phyloP scores from a whole-genome alignment of 176 grass and related monocot species.

The Poa pratensis region DNA sequence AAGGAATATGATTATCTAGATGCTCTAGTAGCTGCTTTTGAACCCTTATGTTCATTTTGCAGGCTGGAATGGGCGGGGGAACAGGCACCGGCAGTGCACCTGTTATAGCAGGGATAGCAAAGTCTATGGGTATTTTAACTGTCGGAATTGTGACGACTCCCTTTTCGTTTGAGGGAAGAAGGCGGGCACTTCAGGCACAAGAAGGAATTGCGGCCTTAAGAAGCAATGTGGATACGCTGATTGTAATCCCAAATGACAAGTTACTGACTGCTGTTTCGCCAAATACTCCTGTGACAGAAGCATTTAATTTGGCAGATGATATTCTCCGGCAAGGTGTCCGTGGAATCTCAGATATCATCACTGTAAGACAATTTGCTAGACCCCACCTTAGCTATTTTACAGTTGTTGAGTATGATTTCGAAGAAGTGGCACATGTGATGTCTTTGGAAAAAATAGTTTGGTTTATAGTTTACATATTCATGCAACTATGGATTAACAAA shows the following conservation, averaged over 20 bases:
- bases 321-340: slow-evolving; percentile 82
- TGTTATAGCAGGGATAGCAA: slow-evolving; percentile 74
- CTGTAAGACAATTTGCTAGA: slow-evolving; percentile 43
- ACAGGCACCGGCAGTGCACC: slow-evolving; percentile 84
- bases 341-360: slow-evolving; percentile 92
- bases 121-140: slow-evolving; percentile 87
- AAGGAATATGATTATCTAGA: neutral
- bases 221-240: slow-evolving; percentile 88
- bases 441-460: neutral
- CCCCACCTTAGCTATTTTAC: neutral
- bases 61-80: slow-evolving; percentile 92
- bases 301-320: slow-evolving; percentile 91
- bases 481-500: slow-evolving; percentile 10
- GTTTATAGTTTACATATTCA: neutral
- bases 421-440: neutral
- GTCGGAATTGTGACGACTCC: slow-evolving; percentile 85
- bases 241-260: slow-evolving; percentile 92
- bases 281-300: slow-evolving; percentile 82
- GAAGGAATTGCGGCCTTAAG: slow-evolving; percentile 81
- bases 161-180: slow-evolving; percentile 85
- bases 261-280: slow-evolving; percentile 77
- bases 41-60: slow-evolving; percentile 29
- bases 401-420: neutral
- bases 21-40: neutral
- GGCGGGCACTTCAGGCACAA: slow-evolving; percentile 79